These are phyloP conservation scores for Colletotrichum endophyticum DNA, from an alignment of 2,329 filamentous ascomycete species.

Conservation along the genomic window DNA sequence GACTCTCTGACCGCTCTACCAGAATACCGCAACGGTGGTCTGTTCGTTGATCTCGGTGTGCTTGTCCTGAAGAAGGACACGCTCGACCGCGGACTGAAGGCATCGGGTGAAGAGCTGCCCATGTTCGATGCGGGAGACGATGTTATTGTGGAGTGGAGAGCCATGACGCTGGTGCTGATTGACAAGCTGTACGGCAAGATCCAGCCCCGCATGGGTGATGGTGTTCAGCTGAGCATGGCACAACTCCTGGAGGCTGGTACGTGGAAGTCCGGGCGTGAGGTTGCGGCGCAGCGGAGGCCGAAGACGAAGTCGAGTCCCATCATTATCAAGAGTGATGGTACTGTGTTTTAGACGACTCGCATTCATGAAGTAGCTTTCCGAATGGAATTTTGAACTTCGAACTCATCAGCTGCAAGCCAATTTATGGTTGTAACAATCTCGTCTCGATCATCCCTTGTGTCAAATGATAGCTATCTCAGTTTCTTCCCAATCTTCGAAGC, in stretches of 20 bases:
- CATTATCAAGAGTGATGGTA: constrained; percentile 81
- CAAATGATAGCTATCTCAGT: neutral
- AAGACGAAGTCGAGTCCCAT: constrained; percentile 85
- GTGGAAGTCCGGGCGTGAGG: constrained; percentile 75
- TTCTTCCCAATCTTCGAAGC: neutral
- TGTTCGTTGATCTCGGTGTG: constrained; percentile 85
- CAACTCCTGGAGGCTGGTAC: constrained; percentile 59
- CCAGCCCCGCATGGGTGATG: constrained; percentile 35
- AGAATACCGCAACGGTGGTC: constrained; percentile 90
- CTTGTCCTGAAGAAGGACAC: constrained; percentile 77
- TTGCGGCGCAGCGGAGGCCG: constrained; percentile 78
- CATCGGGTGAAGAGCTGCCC: constrained; percentile 54
- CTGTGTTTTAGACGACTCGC: constrained; percentile 49
- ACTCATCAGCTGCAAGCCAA: neutral
- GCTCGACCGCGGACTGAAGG: constrained; percentile 70
- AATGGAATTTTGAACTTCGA: neutral
- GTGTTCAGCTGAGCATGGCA: constrained; percentile 46
- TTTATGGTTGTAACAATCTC: neutral
- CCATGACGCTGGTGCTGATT: constrained; percentile 64
- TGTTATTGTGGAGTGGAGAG: constrained; percentile 70
- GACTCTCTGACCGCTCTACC: constrained; percentile 87
- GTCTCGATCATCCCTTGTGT: neutral
- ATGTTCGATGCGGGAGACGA: constrained; percentile 66
- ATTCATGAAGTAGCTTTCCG: neutral
- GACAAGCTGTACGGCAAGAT: constrained; percentile 59